phyloP scores from a whole-genome alignment of 306 rosid species.

The Vicia faba region DNA sequence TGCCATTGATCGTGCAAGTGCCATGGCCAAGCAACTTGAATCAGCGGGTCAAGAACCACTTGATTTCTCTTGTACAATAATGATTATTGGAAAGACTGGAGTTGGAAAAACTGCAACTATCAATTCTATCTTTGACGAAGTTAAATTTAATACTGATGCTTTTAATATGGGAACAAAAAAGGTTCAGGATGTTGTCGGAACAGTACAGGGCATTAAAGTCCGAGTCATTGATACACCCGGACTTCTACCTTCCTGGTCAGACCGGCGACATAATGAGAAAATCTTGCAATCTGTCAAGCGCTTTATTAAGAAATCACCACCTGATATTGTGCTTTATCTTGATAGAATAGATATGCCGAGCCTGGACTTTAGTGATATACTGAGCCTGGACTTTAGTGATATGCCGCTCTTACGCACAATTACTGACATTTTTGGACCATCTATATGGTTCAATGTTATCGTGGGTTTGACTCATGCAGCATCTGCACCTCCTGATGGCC shows the following conservation, averaged over 20 bases:
- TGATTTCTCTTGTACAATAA: slow-evolving; percentile 93
- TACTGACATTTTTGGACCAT: no score
- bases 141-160: slow-evolving; percentile 83
- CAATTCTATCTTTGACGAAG: slow-evolving; percentile 91
- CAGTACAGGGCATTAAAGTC: slow-evolving; percentile 91
- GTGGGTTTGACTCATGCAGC: no score
- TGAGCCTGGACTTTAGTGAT: no score
- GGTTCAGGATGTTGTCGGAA: slow-evolving; percentile 43
- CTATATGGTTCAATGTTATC: no score
- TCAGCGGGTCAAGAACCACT: slow-evolving; percentile 88
- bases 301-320: no score
- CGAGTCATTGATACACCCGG: slow-evolving; percentile 95
- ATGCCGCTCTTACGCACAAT: no score
- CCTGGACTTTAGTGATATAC: no score
- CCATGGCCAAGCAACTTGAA: slow-evolving; percentile 98
- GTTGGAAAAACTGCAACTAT: slow-evolving; percentile 97
- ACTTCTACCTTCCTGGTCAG: slow-evolving; percentile 74
- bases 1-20: slow-evolving; percentile 97
- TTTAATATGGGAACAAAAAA: slow-evolving; percentile 81
- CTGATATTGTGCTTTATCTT: no score
- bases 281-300: no score
- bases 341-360: no score
- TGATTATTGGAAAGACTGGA: slow-evolving; percentile 96
- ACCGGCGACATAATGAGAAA: slow-evolving; percentile 45
- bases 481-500: no score